These are phyloP conservation scores for Bauhinia variegata DNA, from an alignment of 306 rosid species.

Conservation along the genomic window DNA sequence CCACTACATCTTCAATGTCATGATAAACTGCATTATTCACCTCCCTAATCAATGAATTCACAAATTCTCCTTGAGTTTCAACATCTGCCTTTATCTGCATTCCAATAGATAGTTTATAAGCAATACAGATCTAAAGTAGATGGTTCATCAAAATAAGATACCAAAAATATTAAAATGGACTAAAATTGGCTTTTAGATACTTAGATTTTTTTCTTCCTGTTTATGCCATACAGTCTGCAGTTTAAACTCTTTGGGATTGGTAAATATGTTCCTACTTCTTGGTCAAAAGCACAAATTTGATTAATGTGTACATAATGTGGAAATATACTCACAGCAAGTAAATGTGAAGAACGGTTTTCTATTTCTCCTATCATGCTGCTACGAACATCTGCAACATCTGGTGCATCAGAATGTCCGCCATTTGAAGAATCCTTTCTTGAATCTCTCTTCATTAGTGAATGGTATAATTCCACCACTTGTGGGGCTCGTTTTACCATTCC, in stretches of 20 bases:
- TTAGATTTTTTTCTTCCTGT: neutral
- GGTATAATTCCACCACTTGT: slow-evolving; percentile 94
- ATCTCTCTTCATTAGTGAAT: slow-evolving; percentile 97
- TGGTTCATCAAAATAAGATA: neutral
- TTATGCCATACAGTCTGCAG: neutral
- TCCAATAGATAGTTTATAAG: slow-evolving; percentile 22
- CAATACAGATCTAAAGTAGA: slow-evolving; percentile 11
- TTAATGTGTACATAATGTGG: neutral
- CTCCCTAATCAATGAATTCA: slow-evolving; percentile 86
- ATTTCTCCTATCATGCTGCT: slow-evolving; percentile 99
- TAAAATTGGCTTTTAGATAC: slow-evolving; percentile 1
- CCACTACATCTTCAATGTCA: slow-evolving; percentile 89
- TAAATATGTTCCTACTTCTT: neutral
- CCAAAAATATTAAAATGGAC: neutral
- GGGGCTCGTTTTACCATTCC: slow-evolving; percentile 84
- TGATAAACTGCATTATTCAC: slow-evolving; percentile 85
- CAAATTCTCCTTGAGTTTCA: slow-evolving; percentile 97
- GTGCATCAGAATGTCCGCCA: slow-evolving; percentile 72
- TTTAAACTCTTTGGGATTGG: neutral
- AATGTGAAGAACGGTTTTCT: slow-evolving; percentile 94
- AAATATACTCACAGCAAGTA: slow-evolving; percentile 83
- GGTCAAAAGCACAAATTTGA: neutral
- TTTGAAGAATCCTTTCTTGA: slow-evolving; percentile 83
- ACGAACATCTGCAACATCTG: slow-evolving; percentile 87
- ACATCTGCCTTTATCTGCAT: slow-evolving; percentile 93